Evolutionary conservation across 2,329 filamentous ascomycete species (phyloP).

Genomic region (Penicillium sp.): DNA sequence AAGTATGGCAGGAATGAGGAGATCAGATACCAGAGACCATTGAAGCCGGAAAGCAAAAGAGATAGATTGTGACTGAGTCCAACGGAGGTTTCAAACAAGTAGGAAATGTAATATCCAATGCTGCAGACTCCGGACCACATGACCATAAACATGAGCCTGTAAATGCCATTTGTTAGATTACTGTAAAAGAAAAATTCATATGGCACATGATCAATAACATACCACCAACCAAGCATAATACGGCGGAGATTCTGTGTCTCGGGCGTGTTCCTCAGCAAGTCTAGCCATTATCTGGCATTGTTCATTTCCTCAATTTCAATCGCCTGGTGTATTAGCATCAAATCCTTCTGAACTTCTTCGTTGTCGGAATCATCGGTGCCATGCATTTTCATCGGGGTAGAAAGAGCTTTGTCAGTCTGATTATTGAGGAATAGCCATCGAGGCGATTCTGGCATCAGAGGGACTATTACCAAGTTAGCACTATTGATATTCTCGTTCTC

Average conservation of each 20-base stretch:
- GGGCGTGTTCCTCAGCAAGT: conserved; percentile 13
- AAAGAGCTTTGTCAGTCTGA: conserved; percentile 10
- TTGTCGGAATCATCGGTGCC: neutral
- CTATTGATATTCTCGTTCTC: too few relatives aligned
- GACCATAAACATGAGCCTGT: conserved; percentile 16
- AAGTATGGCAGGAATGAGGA: conserved; percentile 12
- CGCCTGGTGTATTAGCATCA: conserved; percentile 14
- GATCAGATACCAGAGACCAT: conserved; percentile 13
- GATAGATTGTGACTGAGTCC: conserved; percentile 19
- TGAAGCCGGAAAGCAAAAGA: conserved; percentile 16
- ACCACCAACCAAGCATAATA: conserved; percentile 15
- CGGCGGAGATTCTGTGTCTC: conserved; percentile 16
- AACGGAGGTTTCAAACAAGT: conserved; percentile 19
- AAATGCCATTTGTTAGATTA: neutral
- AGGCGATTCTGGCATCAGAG: conserved; percentile 19
- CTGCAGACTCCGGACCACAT: conserved; percentile 14
- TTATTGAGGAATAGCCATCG: conserved; percentile 19
- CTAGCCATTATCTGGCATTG: conserved; percentile 10
- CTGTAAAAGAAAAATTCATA: neutral
- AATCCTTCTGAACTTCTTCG: conserved; percentile 11
- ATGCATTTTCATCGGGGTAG: conserved; percentile 6
- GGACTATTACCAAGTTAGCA: neutral
- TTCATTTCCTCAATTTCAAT: conserved; percentile 14
- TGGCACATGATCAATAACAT: neutral
- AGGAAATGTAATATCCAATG: conserved; percentile 20